Percentiles rank a stretch among this genome's conserved stretches.
phyloP scores from a whole-genome alignment of 2,329 filamentous ascomycete genomes.

The Fusarium dlaminii region DNA sequence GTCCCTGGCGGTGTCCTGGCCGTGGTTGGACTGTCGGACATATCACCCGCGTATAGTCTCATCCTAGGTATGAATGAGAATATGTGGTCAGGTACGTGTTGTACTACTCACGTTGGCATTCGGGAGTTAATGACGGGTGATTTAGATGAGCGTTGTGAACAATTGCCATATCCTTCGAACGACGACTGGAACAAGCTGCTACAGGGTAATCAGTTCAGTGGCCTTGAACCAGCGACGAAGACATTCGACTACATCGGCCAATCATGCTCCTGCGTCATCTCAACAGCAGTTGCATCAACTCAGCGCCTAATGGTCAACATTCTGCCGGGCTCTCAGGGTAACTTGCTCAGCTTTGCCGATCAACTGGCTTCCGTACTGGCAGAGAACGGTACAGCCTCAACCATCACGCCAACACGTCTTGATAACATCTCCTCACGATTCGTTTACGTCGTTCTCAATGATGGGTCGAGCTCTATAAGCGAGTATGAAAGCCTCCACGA shows the following conservation, averaged over 20 bases:
- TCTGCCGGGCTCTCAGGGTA: not conserved
- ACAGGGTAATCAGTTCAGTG: not conserved
- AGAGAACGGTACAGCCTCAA: not conserved
- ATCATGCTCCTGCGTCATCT: constrained; percentile 1
- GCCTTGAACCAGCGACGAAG: constrained; percentile 18
- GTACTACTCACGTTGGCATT: rapidly evolving
- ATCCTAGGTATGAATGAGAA: constrained; percentile 21
- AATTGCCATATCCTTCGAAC: not conserved
- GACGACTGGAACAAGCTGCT: not conserved
- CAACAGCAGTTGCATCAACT: not conserved
- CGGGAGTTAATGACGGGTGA: rapidly evolving
- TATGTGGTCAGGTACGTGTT: constrained; percentile 10
- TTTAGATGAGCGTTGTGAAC: not conserved
- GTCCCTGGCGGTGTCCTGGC: not conserved
- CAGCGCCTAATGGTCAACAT: not conserved
- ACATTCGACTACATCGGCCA: constrained; percentile 20
- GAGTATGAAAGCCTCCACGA: not conserved
- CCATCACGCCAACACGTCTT: not conserved
- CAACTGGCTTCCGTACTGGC: not conserved
- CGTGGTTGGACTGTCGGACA: constrained; percentile 6
- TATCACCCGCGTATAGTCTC: constrained; percentile 13
- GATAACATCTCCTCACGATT: not conserved
- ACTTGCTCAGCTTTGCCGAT: not conserved
- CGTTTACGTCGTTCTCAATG: constrained; percentile 7
- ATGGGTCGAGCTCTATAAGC: not conserved